phyloP scores from a whole-genome alignment of 208 protist genomes.

The Plasmodiophora brassicae region DNA sequence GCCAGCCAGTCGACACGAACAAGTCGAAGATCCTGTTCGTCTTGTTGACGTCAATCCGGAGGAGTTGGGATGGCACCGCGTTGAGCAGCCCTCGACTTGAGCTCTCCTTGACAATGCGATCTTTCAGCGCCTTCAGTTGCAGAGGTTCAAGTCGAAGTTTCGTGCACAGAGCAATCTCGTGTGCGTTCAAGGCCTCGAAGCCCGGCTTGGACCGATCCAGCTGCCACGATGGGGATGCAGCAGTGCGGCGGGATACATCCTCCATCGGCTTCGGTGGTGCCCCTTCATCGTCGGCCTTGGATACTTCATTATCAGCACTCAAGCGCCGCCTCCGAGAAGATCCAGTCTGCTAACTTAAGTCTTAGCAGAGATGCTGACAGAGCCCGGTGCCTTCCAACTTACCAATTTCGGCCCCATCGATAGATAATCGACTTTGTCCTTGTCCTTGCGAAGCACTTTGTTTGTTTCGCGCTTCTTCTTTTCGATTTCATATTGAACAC shows the following conservation, averaged over 20 bases:
- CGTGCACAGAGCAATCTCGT: not conserved
- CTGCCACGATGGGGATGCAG: not conserved
- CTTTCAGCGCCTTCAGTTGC: not conserved
- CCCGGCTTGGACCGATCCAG: not conserved
- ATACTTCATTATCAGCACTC: not conserved
- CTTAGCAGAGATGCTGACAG: too few species aligned
- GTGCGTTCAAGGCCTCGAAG: not conserved
- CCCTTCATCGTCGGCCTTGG: not conserved
- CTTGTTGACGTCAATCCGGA: conserved; percentile 20
- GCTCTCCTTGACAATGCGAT: not conserved
- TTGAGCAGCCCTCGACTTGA: not conserved
- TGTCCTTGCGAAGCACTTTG: not conserved
- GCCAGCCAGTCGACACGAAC: conserved; percentile 27
- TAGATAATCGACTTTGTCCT: conserved; percentile 13
- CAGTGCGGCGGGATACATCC: not conserved
- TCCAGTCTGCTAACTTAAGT: too few species aligned
- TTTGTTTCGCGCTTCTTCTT: conserved; percentile 24
- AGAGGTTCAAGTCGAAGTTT: not conserved
- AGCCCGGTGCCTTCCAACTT: not conserved
- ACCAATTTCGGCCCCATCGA: not conserved
- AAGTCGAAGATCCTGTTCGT: conserved; percentile 22
- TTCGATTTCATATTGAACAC: conserved; percentile 32
- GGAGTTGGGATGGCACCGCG: not conserved
- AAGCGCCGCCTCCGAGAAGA: not conserved
- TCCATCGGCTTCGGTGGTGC: not conserved